phyloP scores from a whole-genome alignment of 2,329 filamentous ascomycete genomes.

The Pseudocercospora musae region DNA sequence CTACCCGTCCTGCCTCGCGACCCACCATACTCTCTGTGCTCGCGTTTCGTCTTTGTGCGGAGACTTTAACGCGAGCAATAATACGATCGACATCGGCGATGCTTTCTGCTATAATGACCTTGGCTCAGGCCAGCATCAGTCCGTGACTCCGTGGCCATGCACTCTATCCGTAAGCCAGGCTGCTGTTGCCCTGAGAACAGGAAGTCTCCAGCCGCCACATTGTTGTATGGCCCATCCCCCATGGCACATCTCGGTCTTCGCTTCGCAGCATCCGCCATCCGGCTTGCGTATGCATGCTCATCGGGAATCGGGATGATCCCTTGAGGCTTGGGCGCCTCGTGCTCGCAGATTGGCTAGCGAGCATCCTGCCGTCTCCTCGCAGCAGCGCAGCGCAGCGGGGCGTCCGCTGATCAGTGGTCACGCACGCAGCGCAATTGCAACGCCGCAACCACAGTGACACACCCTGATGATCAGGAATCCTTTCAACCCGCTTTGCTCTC shows the following conservation, averaged over 20 bases:
- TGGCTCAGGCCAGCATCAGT: slow-evolving; percentile 11
- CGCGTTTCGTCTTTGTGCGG: background rate
- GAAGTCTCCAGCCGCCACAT: no score
- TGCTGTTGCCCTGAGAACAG: slow-evolving; percentile 9
- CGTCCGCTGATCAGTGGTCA: background rate
- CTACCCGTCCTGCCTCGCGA: background rate
- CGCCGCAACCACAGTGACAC: no score
- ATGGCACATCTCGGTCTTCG: slow-evolving; percentile 8
- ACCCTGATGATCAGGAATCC: background rate
- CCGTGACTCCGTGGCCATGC: background rate
- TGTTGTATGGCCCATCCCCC: no score
- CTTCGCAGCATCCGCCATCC: slow-evolving; percentile 10
- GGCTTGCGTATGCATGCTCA: slow-evolving; percentile 1
- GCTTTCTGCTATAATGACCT: no score
- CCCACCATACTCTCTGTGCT: background rate
- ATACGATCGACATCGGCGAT: slow-evolving; percentile 1
- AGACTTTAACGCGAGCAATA: background rate
- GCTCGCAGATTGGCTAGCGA: slow-evolving; percentile 3
- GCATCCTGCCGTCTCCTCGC: background rate
- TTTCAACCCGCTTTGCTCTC: background rate
- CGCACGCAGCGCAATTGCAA: background rate
- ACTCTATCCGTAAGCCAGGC: slow-evolving; percentile 3
- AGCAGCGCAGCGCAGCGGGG: background rate
- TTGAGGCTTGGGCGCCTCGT: no score
- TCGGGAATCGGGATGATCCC: no score